Conservation (phyloP, 768 basidiomycete genomes). For the Auricularia sp. region DNA sequence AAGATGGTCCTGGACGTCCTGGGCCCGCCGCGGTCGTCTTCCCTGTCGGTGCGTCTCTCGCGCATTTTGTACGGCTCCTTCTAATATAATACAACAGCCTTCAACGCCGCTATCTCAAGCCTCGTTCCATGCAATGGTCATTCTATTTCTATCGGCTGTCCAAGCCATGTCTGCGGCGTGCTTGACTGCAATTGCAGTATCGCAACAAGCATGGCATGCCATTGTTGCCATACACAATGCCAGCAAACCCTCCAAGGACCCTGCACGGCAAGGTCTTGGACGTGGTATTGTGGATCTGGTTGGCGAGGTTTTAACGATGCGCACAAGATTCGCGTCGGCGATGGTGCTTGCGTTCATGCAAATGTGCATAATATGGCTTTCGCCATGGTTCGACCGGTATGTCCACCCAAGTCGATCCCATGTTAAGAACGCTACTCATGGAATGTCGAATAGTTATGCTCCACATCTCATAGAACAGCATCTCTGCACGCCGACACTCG, state of each 20-base stretch:
- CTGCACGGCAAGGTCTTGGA: constrained; percentile 25
- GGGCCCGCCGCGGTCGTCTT: constrained; percentile 26
- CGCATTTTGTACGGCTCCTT: constrained; percentile 12
- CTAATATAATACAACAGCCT: constrained; percentile 14
- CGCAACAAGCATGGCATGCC: constrained; percentile 57
- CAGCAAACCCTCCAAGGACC: constrained; percentile 2
- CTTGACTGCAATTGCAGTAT: constrained; percentile 39
- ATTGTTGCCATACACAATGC: constrained; percentile 45
- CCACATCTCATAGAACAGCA: constrained; percentile 52
- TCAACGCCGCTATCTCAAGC: constrained; percentile 17
- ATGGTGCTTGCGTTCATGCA: constrained; percentile 35
- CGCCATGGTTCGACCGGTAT: constrained; percentile 52
- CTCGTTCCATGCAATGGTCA: constrained; percentile 45
- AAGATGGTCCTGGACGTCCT: constrained; percentile 55
- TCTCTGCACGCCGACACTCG: constrained; percentile 40
- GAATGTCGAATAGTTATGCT: background rate
- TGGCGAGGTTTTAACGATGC: constrained; percentile 32
- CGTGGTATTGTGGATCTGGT: constrained; percentile 33
- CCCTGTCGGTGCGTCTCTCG: constrained; percentile 2
- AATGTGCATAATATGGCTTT: constrained; percentile 37
- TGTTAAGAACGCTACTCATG: background rate
- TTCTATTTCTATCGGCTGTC: constrained; percentile 63
- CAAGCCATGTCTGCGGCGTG: constrained; percentile 61
- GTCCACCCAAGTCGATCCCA: constrained; percentile 6
- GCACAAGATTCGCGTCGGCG: constrained; percentile 38